A percentile compares a stretch with the other conserved stretches of the same genome.
These are phyloP conservation scores for Penicillium simplicissimum DNA, from an alignment of 495 filamentous ascomycete genomes.

Conservation along the genomic window DNA sequence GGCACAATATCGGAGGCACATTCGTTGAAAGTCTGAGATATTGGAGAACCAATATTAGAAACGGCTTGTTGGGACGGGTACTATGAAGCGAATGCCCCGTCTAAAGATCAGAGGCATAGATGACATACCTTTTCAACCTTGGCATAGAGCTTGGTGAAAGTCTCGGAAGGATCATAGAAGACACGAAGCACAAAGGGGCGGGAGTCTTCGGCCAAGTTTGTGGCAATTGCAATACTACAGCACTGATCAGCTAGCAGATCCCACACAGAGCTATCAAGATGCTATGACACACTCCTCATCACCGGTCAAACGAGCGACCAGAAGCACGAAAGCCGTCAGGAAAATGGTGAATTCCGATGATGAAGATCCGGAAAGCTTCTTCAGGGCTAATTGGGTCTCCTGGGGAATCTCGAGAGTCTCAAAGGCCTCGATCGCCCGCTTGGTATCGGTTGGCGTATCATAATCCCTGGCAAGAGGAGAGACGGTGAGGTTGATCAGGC, in stretches of 20 bases:
- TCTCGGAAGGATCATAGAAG: conserved; percentile 40
- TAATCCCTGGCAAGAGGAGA: conserved; percentile 54
- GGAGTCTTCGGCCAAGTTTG: conserved; percentile 44
- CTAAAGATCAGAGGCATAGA: neutral
- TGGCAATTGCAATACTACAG: conserved; percentile 44
- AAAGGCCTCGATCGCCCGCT: conserved; percentile 50
- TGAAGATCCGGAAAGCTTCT: conserved; percentile 43
- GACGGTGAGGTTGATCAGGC: conserved; percentile 50
- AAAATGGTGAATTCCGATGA: conserved; percentile 49
- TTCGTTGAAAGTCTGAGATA: conserved; percentile 38
- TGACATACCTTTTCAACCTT: conserved; percentile 49
- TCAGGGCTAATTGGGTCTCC: conserved; percentile 37
- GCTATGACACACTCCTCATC: conserved; percentile 41
- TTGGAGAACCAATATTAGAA: conserved; percentile 4
- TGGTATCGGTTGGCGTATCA: conserved; percentile 40
- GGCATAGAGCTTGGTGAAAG: conserved; percentile 44
- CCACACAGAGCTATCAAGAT: neutral
- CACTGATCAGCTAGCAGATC: neutral
- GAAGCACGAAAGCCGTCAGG: conserved; percentile 47
- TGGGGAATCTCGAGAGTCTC: conserved; percentile 45
- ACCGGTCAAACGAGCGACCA: conserved; percentile 53
- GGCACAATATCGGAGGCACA: conserved; percentile 50
- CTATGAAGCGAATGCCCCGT: neutral
- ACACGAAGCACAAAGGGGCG: conserved; percentile 52
- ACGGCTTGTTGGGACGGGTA: too few relatives aligned